Evolutionary conservation across 1,284 basidiomycete species (phyloP), one percentile per base, ranked within the genome.

Genomic region (Naganishia liquefaciens): DNA sequence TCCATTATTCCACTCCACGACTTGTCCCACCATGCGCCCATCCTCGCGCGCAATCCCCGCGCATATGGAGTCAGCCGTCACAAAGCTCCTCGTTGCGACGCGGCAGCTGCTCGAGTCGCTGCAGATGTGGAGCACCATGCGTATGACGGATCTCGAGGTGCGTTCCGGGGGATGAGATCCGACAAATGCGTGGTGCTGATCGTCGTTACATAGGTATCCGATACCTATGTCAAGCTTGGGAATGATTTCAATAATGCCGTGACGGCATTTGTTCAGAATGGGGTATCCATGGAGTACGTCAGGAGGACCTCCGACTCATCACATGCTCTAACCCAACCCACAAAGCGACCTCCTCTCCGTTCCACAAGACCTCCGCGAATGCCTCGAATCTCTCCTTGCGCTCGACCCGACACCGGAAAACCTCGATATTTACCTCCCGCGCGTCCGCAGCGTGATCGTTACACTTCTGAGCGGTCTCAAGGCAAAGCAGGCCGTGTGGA

Each of bases 201-300:
- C 4, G 46, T 28, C 2, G 10, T 51, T 15, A 2, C 25, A 15
- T 82, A 91, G 71, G 93, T 99, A 71, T 96, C 93, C 81, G 92
- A 98, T 77, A 90, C 96, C 64, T 99, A 99, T 77, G 96, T 99
- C 61, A 86, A 88, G 53, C 83, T 99, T 21, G 95, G 95, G 23
- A 98, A 99, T 78, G 94, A 97, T 74, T 98, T 99, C 82, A 97
- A 97, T 76, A 86, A 87, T 21, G 93, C 93, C 28, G 91, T 94
- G 43, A 84, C 88, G 60, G 92, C 94, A 1, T 99, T 99, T 77
- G 84, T 85, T 11, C 82, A 85, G 25, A 93, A 88, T 70, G 87
- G 88, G 62, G 96, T 99, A 71, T 87, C 90, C 69, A 97, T 98
- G 88, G 83, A 83, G 93, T 95, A 77, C 80, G 90, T 84, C 21